Conservation (phyloP, 768 basidiomycete species). For the Rhodocollybia butyracea region DNA sequence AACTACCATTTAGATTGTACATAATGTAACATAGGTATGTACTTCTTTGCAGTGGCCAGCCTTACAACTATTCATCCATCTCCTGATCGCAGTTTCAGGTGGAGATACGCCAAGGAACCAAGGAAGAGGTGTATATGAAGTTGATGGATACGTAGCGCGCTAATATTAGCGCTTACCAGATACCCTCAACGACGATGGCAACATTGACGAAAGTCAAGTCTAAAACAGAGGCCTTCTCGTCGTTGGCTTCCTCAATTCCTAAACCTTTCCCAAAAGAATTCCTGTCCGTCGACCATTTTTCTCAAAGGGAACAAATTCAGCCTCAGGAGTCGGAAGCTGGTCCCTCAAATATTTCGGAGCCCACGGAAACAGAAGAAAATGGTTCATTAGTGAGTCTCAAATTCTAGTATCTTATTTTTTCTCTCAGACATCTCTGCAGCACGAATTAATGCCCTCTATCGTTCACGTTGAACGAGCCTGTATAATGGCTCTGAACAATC, state of each 20-base stretch:
- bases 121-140: too few species aligned
- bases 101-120: too few species aligned
- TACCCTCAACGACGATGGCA: conserved; percentile 8
- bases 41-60: too few species aligned
- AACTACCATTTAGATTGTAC: too few species aligned
- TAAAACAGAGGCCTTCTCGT: background rate
- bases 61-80: too few species aligned
- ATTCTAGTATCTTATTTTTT: background rate
- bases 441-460: conserved; percentile 70
- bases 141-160: too few species aligned
- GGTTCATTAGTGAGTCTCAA: background rate
- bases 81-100: too few species aligned
- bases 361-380: background rate
- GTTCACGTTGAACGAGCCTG: conserved; percentile 70
- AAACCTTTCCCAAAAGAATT: conserved; percentile 9
- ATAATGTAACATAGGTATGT: too few species aligned
- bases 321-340: conserved; percentile 3
- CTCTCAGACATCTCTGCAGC: conserved; percentile 29
- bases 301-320: background rate
- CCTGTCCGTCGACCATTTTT: background rate
- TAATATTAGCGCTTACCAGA: too few species aligned
- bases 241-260: conserved; percentile 6
- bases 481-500: conserved; percentile 67
- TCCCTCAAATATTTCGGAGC: conserved; percentile 2
- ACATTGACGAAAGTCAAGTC: conserved; percentile 8